Evolutionary conservation across 129 eudicot species (phyloP).

Genomic region (Saposhnikovia divaricata): DNA sequence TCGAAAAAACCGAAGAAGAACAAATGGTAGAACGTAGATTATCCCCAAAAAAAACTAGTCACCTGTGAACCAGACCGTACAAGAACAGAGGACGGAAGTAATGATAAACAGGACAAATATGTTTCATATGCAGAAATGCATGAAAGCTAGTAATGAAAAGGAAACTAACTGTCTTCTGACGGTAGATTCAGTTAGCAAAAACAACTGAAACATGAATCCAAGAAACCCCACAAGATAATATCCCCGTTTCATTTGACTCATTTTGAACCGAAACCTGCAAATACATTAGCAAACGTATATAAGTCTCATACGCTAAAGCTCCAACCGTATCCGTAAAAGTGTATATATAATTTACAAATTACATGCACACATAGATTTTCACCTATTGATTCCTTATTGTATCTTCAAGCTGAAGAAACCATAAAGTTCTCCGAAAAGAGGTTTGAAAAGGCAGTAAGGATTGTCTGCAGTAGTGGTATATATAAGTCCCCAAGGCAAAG

Average conservation of each 20-base stretch:
- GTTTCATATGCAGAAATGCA: not conserved
- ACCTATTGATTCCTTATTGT: not conserved
- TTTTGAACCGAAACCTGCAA: not conserved
- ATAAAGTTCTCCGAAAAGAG: not conserved
- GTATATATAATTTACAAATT: not conserved
- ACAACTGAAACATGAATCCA: conserved; percentile 8
- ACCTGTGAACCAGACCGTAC: no score
- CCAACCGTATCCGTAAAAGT: not conserved
- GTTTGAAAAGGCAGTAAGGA: not conserved
- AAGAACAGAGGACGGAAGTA: not conserved
- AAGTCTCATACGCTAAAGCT: not conserved
- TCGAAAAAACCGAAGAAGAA: no score
- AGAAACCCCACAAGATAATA: not conserved
- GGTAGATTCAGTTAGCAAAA: conserved; percentile 4
- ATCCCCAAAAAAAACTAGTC: not conserved
- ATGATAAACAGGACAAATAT: not conserved
- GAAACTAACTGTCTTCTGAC: not conserved
- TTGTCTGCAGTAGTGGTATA: not conserved
- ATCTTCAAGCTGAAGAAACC: conserved; percentile 7
- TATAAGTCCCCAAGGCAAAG: conserved; percentile 4
- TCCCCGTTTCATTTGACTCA: not conserved
- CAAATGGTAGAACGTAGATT: not conserved
- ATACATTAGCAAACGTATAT: not conserved
- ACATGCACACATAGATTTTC: not conserved
- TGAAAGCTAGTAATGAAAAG: not conserved